phyloP scores from a whole-genome alignment of 2,329 filamentous ascomycete species.

The Chaetomium sp. region DNA sequence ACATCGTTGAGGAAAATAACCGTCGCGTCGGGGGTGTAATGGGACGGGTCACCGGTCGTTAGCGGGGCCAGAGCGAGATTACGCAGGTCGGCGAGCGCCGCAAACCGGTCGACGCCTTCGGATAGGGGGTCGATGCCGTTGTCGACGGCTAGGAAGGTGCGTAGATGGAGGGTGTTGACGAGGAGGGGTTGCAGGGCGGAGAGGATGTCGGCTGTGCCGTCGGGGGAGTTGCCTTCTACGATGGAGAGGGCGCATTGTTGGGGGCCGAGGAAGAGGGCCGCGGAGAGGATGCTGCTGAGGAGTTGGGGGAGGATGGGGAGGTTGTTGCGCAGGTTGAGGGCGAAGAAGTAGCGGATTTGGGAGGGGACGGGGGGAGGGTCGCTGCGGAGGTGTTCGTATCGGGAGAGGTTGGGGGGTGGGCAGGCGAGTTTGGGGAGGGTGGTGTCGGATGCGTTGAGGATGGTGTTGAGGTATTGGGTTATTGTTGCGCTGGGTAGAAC shows the following conservation, averaged over 20 bases:
- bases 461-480: too few species aligned
- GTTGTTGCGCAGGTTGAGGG: constrained; percentile 44
- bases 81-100: constrained; percentile 42
- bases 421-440: neutral
- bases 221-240: constrained; percentile 50
- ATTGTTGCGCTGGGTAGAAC: too few species aligned
- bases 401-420: neutral
- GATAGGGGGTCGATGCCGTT: constrained; percentile 37
- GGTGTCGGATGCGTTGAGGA: neutral
- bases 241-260: constrained; percentile 46
- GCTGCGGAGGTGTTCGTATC: constrained; percentile 12
- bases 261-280: constrained; percentile 43
- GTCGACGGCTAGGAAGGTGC: constrained; percentile 35
- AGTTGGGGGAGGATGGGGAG: constrained; percentile 41
- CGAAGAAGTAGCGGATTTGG: constrained; percentile 40
- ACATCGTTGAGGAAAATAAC: constrained; percentile 51
- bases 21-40: constrained; percentile 21
- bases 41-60: constrained; percentile 30
- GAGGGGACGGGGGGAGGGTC: too few species aligned
- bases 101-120: constrained; percentile 37
- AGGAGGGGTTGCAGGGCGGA: constrained; percentile 35
- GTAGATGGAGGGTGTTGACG: constrained; percentile 24
- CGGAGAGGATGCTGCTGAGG: constrained; percentile 45
- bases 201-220: constrained; percentile 48
- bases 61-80: constrained; percentile 41